Base-by-base conservation (phyloP, 1,139 yeast species). In the Debaryomycetaceae sp. region DNA sequence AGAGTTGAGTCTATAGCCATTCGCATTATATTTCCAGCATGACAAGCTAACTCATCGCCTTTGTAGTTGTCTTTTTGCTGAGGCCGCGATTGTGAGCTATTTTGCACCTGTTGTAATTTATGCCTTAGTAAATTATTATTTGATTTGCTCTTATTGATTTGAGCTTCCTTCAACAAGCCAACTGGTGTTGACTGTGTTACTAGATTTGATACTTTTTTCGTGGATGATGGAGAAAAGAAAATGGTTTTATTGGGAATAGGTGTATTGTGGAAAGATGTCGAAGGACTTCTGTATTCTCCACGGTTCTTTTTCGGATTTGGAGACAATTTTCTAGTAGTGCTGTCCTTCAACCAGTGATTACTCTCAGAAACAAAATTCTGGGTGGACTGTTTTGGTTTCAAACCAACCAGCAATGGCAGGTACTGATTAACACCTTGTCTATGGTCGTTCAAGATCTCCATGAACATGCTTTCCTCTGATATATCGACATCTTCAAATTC, bases 1-100 rank as follows among this genome's bases (percentile, higher is more conserved):
- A 72, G 67, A 2, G 78, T 72, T 17, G 76, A 65, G 43, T 72
- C 78, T 34, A 72, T 71, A 1, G 78, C 78, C 77, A 72, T 70
- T 29, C 73, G 58, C 63, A 72, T 59, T 42, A 72, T 72, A 38
- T 69, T 69, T 39, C 70, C 73, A 2, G 77, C 77, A 47, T 72
- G 78, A 42, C 77, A 72, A 8, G 78, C 78, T 46, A 72, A 63
- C 31, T 65, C 64, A 46, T 72, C 77, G 36, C 59, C 61, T 32
- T 61, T 67, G 1, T 63, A 55, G 15, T 56, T 59, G 18, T 58
- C 66, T 5, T 35, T 50, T 4, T 47, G 50, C 14, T 43, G 17
- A 14, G 30, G 17, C 19, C 8, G 7, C 26, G 26, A 8, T 8
- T 22, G 26, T 3, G 26, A 8, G 11, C 26, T 22, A 11, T 22